Evolutionary conservation across 176 grass and related monocot genomes (phyloP), one percentile per base, ranked within the genome.

Genomic region (Leersia perrieri): DNA sequence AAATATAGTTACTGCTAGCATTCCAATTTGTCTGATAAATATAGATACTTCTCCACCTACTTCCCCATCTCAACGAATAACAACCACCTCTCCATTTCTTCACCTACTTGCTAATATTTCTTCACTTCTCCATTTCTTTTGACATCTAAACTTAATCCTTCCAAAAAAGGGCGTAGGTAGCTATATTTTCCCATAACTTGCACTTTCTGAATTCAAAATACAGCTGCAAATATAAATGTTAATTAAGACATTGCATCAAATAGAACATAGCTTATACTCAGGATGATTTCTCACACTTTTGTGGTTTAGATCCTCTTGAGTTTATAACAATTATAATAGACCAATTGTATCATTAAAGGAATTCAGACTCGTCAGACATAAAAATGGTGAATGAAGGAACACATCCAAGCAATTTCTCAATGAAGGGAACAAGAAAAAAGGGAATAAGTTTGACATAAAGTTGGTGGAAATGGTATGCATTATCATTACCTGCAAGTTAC

Each of bases 401-500:
- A 20, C 18, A n/a, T 7, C 0, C 13, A 15, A 70, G 16, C 22
- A 77, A 63, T 18, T 34, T 51, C 33, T 27, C 20, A 18, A 84
- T 15, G 74, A 30, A 10, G 22, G 60, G 10, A 75, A 30, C 30
- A 33, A 31, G 20, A 13, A 80, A 65, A 49, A 49, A 20, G 45
- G 20, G 14, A 15, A 80, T 65, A 70, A 73, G 11, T 2, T 16
- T 85, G 25, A 80, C 9, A 11, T 51, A 51, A 70, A 75, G 75
- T 26, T 42, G 47, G 47, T 49, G 22, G 18, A 51, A 74, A 79
- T 20, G 12, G 66, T 14, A 38, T 70, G 30, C 20, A 80, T 63
- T 79, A 89, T 82, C 20, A 80, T 63, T 79, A 89, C 87, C 87
- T 89, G 82, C 72, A 89, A 81, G 60, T 76, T 85, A 41, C 11